Percentiles rank a stretch among this genome's conserved stretches.
Evolutionary conservation across 805 yeast species (phyloP).

Genomic region (Ogataea nakhonphanomensis): DNA sequence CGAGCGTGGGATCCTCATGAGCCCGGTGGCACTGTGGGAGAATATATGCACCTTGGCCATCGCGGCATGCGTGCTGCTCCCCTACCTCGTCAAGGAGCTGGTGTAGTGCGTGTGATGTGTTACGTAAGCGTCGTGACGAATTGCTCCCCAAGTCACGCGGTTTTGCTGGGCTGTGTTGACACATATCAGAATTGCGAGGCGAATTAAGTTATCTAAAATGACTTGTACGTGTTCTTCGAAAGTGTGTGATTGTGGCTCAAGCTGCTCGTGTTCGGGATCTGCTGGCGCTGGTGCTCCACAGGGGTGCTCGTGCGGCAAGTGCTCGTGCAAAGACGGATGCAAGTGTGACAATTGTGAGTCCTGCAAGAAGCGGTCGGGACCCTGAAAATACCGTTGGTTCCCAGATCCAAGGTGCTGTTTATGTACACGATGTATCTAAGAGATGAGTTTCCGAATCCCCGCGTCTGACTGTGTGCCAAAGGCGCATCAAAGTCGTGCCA

Average conservation of each 20-base stretch:
- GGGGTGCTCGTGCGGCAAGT: constrained; percentile 8
- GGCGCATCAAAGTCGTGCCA: too few relatives aligned
- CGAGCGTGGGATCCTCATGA: constrained; percentile 59
- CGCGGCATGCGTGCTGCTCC: constrained; percentile 77
- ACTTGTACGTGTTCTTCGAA: constrained; percentile 7
- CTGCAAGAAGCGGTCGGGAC: constrained; percentile 1
- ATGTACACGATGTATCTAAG: too few relatives aligned
- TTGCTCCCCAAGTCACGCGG: too few relatives aligned
- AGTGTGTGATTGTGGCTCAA: constrained; percentile 8
- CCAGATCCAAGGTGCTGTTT: too few relatives aligned
- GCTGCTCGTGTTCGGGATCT: constrained; percentile 6
- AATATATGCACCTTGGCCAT: constrained; percentile 65
- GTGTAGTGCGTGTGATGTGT: not conserved
- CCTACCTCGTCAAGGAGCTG: constrained; percentile 48
- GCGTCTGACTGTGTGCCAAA: too few relatives aligned
- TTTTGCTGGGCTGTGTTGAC: too few relatives aligned
- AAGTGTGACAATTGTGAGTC: constrained; percentile 7
- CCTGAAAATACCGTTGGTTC: not conserved
- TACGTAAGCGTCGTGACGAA: not conserved
- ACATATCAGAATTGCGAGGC: not conserved
- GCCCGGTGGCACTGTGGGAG: constrained; percentile 71
- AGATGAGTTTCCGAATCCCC: too few relatives aligned
- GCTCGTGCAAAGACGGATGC: constrained; percentile 14
- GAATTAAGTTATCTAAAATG: constrained; percentile 3
- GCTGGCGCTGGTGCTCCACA: not conserved